Evolutionary conservation across 306 rosid species (phyloP), one percentile per base, ranked within the genome.

Genomic region (Prinsepia uniflora): DNA sequence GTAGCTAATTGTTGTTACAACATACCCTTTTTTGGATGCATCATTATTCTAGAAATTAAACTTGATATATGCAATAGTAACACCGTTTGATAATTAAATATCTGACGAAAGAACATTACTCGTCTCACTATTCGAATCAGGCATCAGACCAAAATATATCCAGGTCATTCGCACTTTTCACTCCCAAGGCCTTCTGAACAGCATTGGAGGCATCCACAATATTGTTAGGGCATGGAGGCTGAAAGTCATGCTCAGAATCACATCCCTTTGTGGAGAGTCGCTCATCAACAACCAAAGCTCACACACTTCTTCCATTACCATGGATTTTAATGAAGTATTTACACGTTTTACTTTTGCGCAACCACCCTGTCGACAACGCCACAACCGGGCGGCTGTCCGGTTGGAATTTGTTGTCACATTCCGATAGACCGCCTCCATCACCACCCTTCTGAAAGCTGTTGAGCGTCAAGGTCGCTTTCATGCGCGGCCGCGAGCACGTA

Each of bases 201-300:
- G 79, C 79, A 10, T 81, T 68, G 17, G 79, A 81, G 3, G 70
- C 81, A 63, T 83, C 90, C 19, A 83, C 84, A 34, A 83, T 54
- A 72, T 83, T 81, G 74, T 85, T 80, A 42, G 75, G 12, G n/a
- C 89, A 82, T 0, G 86, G 84, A 36, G 81, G 86, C 58, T 86
- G 79, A 41, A 10, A 81, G 67, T 63, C 85, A 11, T 45, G 67
- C 11, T 48, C 72, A 2, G 62, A 43, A 22, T 77, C 44, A 50
- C 72, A 68, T 39, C 76, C 90, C 66, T 0, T 48, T 1, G 79
- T 80, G 6, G 90, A 86, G n/a, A 24, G 30, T 24, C 91, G 84
- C 73, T 86, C 86, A 20, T 88, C 94, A 19, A 88, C 86, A 24
- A 88, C 94, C 72, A 3, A 66, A 0, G 86, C 95, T 30, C 44